Conservation (phyloP, 805 yeast species). For the Barnettozyma siamensis region DNA sequence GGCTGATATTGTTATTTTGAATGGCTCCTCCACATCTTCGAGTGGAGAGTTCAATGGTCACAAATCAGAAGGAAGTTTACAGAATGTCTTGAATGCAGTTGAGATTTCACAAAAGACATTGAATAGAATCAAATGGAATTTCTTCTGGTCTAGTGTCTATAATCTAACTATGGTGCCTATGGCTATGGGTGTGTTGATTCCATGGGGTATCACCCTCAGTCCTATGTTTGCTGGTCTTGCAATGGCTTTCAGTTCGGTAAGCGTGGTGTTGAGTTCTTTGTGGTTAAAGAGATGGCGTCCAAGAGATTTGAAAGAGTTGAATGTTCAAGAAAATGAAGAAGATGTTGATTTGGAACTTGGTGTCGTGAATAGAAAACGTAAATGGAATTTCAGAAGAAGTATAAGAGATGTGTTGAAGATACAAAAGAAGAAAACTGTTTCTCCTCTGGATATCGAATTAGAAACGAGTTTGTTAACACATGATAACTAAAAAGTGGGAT, state of each 20-base stretch:
- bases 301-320: slow-evolving; percentile 10
- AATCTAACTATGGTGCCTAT: slow-evolving; percentile 83
- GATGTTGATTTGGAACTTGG: slow-evolving; percentile 19
- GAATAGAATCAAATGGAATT: slow-evolving; percentile 68
- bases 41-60: background rate
- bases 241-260: slow-evolving; percentile 89
- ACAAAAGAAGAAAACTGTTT: slow-evolving; percentile 6
- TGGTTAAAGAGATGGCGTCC: slow-evolving; percentile 61
- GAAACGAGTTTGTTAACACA: slow-evolving; percentile 15
- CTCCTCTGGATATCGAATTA: slow-evolving; percentile 16
- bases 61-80: slow-evolving; percentile 29
- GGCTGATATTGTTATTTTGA: slow-evolving; percentile 83
- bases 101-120: slow-evolving; percentile 70
- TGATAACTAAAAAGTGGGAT: background rate
- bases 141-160: slow-evolving; percentile 82
- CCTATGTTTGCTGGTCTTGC: slow-evolving; percentile 89
- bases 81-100: slow-evolving; percentile 46
- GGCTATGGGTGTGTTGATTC: slow-evolving; percentile 88
- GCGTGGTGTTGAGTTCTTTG: slow-evolving; percentile 80
- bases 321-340: background rate
- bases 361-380: slow-evolving; percentile 1
- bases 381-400: slow-evolving; percentile 14
- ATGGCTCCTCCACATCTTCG: slow-evolving; percentile 22
- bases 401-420: slow-evolving; percentile 11
- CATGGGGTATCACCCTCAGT: slow-evolving; percentile 68